Percentiles rank a stretch among this genome's conserved stretches.
Conservation (phyloP, 176 grass and related monocot genomes). For the Eleusine coracana region DNA sequence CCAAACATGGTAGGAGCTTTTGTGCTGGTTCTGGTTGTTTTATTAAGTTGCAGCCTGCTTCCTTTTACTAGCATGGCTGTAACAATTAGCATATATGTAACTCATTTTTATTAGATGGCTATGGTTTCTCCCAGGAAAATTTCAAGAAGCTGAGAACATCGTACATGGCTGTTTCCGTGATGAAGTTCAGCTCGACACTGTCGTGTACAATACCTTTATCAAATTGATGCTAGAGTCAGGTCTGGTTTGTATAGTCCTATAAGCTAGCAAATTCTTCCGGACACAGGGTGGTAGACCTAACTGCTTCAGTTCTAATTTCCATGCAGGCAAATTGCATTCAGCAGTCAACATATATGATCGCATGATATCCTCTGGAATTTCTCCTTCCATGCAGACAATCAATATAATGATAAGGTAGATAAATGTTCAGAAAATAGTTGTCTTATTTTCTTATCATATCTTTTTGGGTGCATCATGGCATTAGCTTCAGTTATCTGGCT, state of each 20-base stretch:
- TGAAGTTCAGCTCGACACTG: conserved; percentile 75
- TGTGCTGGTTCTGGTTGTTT: not conserved
- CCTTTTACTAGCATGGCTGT: not conserved
- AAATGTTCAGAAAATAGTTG: not conserved
- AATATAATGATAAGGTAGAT: conserved; percentile 95
- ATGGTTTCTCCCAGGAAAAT: conserved; percentile 57
- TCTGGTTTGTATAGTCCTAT: conserved; percentile 42
- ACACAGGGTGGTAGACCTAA: conserved; percentile 12
- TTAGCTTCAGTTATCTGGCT: conserved; percentile 41
- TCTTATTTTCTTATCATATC: conserved; percentile 1
- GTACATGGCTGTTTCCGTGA: conserved; percentile 58
- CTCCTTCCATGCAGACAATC: conserved; percentile 74
- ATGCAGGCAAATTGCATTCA: conserved; percentile 84
- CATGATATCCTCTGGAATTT: conserved; percentile 70
- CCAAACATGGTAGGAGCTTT: conserved; percentile 62
- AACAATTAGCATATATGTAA: not conserved
- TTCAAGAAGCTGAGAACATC: conserved; percentile 73
- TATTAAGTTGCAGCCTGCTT: not conserved
- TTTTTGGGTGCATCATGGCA: conserved; percentile 13
- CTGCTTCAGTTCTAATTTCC: conserved; percentile 40
- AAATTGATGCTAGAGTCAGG: conserved; percentile 93
- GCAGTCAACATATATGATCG: conserved; percentile 72
- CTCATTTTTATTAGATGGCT: not conserved
- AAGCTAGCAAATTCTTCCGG: conserved; percentile 14
- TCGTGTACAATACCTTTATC: conserved; percentile 87